Conservation (phyloP, 805 yeast genomes). For the Ogataea ganodermae region DNA sequence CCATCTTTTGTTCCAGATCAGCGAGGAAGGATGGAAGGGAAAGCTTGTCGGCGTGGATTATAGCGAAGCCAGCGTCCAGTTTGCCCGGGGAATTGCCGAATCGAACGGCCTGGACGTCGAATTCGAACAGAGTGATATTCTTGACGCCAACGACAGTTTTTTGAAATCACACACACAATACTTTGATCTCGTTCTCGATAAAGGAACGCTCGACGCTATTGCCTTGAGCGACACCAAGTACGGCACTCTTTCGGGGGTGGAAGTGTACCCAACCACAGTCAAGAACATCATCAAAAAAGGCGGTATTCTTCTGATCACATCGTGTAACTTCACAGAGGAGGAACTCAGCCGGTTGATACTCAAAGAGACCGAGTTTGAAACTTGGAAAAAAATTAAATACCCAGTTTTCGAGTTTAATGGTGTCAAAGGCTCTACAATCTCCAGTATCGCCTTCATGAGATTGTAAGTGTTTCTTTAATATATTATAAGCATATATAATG, state of each 20-base stretch:
- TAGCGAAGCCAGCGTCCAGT: conserved; percentile 73
- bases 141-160: conserved; percentile 42
- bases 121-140: conserved; percentile 73
- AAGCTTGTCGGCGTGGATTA: conserved; percentile 80
- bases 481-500: too few species aligned
- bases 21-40: conserved; percentile 63
- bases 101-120: conserved; percentile 39
- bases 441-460: conserved; percentile 77
- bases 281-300: conserved; percentile 52
- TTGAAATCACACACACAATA: conserved; percentile 30
- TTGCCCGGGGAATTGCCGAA: conserved; percentile 63
- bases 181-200: conserved; percentile 82
- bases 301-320: conserved; percentile 76
- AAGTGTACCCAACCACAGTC: conserved; percentile 64
- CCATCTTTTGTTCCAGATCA: conserved; percentile 71
- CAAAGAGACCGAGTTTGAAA: conserved; percentile 42
- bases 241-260: conserved; percentile 50
- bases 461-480: conserved; percentile 6
- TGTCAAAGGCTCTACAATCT: conserved; percentile 80
- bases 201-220: conserved; percentile 96
- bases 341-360: conserved; percentile 66
- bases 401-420: conserved; percentile 92
- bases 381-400: conserved; percentile 70
- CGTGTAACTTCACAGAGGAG: conserved; percentile 88
- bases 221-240: conserved; percentile 70